These are phyloP conservation scores for Cicer yamashitae DNA, from an alignment of 306 rosid genomes.

Conservation along the genomic window DNA sequence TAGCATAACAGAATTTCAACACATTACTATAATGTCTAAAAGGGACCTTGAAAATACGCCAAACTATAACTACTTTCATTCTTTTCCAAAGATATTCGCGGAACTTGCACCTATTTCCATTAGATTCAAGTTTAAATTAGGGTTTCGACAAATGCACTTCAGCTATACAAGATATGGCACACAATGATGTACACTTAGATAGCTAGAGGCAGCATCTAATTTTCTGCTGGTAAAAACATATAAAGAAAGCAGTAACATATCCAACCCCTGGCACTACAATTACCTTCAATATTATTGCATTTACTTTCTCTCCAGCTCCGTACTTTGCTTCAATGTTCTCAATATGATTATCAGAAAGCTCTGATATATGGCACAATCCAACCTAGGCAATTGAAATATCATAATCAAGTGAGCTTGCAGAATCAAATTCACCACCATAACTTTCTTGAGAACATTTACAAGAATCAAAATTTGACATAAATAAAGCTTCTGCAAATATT, in stretches of 20 bases:
- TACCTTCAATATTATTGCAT: conserved; percentile 85
- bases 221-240: background rate
- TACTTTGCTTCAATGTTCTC: conserved; percentile 67
- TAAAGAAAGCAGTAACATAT: conserved; percentile 21
- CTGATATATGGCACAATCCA: conserved; percentile 89
- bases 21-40: background rate
- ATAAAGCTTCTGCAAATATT: conserved; percentile 11
- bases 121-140: conserved; percentile 2
- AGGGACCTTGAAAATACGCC: conserved; percentile 7
- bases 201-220: background rate
- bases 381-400: conserved; percentile 58
- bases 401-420: conserved; percentile 31
- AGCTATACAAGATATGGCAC: background rate
- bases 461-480: conserved; percentile 30
- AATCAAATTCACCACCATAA: conserved; percentile 7
- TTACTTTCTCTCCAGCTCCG: conserved; percentile 77
- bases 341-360: conserved; percentile 71
- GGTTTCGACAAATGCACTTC: background rate
- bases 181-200: conserved; percentile 1
- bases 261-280: conserved; percentile 27
- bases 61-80: conserved; percentile 25
- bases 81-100: conserved; percentile 5
- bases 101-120: conserved; percentile 7
- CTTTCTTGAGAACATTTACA: background rate
- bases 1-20: conserved; percentile 9